Base-by-base conservation (phyloP, 176 grass and related monocot genomes). In the Carex parvula region DNA sequence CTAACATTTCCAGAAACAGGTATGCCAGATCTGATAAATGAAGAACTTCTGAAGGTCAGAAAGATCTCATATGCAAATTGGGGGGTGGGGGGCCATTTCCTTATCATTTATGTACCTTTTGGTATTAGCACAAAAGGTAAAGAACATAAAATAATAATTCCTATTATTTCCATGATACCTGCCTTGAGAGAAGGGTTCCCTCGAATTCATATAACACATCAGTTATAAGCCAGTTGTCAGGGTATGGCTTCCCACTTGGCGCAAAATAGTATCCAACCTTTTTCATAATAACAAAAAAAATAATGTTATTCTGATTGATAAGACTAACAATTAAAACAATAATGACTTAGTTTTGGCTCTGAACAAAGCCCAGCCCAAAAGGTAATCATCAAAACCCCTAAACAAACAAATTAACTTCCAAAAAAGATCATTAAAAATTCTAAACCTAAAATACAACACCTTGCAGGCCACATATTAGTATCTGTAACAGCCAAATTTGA, bases 231-330 rank as follows among this genome's bases (percentile, higher is more conserved):
- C 95, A 98, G 82, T 94, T 98, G 88, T 98, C 95, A 86, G 95
- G 92, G 84, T 94, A 94, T 79, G 95, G 92, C 87, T 98, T 98
- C 60, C 92, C 91, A 82, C 92, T 98, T 80, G 95, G 95, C 63
- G 95, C 95, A 86, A 94, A 98, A 81, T 94, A 98, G 81, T 98
- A 98, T 87, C 95, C 92, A 50, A 94, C 95, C 95, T 98, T 92
- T 80, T 91, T 90, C 58, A 88, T 60, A n/a, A 85, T 77, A 87
- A 69, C 26, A 41, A 72, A 87, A 79, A 60, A 78, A 46, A 12
- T 48, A 70, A 11, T 55, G 74, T 59, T 84, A 62, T 56, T 44
- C 5, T 3, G 9, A 6, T 81, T 61, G 17, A 61, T 41, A 53
- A 17, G 8, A 70, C 20, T 84, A 57, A 46, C 60, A 18, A 56